phyloP scores from a whole-genome alignment of 371 early-diverging fungal species.

The Syncephalastrum monosporum region DNA sequence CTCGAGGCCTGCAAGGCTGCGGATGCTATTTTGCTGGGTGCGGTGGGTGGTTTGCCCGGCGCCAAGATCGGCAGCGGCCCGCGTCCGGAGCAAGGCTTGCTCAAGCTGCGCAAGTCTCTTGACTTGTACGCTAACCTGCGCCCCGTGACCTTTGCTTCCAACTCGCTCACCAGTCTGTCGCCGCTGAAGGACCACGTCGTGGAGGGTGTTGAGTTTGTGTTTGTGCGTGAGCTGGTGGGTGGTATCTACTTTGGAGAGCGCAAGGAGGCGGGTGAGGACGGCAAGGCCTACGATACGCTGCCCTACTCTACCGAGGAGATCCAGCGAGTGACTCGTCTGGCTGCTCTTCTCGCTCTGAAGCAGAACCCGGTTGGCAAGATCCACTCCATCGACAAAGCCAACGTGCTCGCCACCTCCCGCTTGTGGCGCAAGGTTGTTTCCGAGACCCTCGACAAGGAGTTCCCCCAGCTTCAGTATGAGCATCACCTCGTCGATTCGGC shows the following conservation, averaged over 20 bases:
- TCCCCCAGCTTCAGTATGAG: slow-evolving; percentile 77
- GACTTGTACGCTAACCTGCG: slow-evolving; percentile 95
- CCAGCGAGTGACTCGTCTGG: slow-evolving; percentile 90
- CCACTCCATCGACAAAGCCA: slow-evolving; percentile 97
- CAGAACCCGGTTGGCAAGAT: slow-evolving; percentile 81
- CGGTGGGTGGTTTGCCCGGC: slow-evolving; percentile 86
- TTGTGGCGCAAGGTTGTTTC: slow-evolving; percentile 93
- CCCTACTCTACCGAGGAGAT: slow-evolving; percentile 89
- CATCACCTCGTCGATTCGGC: slow-evolving; percentile 96
- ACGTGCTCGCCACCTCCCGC: slow-evolving; percentile 95
- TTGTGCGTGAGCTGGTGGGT: slow-evolving; percentile 94
- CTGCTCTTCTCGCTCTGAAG: slow-evolving; percentile 78
- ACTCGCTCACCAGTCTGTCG: slow-evolving; percentile 75
- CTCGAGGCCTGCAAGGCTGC: slow-evolving; percentile 80
- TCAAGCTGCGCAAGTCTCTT: slow-evolving; percentile 87
- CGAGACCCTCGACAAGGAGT: slow-evolving; percentile 82
- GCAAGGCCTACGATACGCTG: slow-evolving; percentile 88
- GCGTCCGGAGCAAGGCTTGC: slow-evolving; percentile 93
- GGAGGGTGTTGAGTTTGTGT: slow-evolving; percentile 84
- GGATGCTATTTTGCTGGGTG: slow-evolving; percentile 92
- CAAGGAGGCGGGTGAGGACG: slow-evolving; percentile 81
- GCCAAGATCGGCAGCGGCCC: slow-evolving; percentile 91
- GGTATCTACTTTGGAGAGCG: slow-evolving; percentile 97
- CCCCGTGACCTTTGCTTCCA: slow-evolving; percentile 90
- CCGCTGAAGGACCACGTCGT: slow-evolving; percentile 92